These are phyloP conservation scores for Metschnikowia continentalis DNA, from an alignment of 805 yeast species.

Conservation along the genomic window DNA sequence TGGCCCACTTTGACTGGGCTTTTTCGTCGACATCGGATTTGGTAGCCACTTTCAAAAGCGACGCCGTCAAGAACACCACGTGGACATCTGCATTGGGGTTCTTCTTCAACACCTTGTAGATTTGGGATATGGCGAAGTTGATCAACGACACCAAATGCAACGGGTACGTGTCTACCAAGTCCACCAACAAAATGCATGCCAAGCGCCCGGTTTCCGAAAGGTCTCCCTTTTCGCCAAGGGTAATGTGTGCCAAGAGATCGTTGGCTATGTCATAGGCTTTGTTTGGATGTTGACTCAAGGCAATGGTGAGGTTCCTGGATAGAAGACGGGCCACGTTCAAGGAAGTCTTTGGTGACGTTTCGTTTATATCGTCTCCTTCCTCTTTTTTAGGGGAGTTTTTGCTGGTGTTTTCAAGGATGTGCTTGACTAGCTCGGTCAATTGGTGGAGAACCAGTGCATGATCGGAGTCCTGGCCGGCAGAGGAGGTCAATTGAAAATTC, in stretches of 20 bases:
- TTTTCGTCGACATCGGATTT: constrained; percentile 40
- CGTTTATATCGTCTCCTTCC: neutral
- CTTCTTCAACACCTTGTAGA: constrained; percentile 39
- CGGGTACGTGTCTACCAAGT: constrained; percentile 36
- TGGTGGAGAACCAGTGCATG: constrained; percentile 18
- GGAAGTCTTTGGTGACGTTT: neutral
- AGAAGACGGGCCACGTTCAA: constrained; percentile 25
- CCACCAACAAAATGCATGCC: constrained; percentile 32
- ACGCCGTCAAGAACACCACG: constrained; percentile 29
- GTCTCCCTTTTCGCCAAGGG: constrained; percentile 16
- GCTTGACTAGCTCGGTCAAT: constrained; percentile 24
- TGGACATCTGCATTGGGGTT: constrained; percentile 22
- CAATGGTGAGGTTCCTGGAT: constrained; percentile 25
- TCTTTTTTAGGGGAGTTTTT: neutral
- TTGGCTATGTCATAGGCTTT: constrained; percentile 38
- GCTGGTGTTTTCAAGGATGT: constrained; percentile 3
- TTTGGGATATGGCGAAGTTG: constrained; percentile 30
- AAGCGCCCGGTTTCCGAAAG: constrained; percentile 19
- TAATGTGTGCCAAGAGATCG: constrained; percentile 26
- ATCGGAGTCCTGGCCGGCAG: constrained; percentile 11
- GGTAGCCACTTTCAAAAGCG: constrained; percentile 32
- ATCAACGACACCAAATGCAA: constrained; percentile 33
- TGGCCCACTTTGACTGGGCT: constrained; percentile 31
- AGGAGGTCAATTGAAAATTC: constrained; percentile 16
- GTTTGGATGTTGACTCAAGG: constrained; percentile 28